phyloP scores from a whole-genome alignment of 2,329 filamentous ascomycete species.

The Hymenoscyphus infarciens region DNA sequence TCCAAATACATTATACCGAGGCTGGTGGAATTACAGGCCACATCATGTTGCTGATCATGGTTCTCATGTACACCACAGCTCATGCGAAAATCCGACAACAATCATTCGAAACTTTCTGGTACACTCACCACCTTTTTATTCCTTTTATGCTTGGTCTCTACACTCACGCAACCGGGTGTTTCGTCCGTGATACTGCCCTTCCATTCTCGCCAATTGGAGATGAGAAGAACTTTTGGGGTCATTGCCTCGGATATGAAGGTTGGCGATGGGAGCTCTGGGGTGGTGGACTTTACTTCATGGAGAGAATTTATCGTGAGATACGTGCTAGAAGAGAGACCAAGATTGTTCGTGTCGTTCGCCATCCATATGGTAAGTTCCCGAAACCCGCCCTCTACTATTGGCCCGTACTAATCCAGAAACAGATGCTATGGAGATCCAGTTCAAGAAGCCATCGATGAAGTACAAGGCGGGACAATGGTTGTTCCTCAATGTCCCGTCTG shows the following conservation, averaged over 20 bases:
- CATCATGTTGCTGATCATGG: slow-evolving; percentile 98
- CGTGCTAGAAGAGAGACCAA: slow-evolving; percentile 77
- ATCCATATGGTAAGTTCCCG: slow-evolving; percentile 76
- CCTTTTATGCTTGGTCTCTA: slow-evolving; percentile 92
- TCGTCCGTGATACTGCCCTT: slow-evolving; percentile 76
- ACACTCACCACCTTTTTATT: slow-evolving; percentile 97
- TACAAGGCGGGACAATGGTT: slow-evolving; percentile 99
- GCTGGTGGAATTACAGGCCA: slow-evolving; percentile 92
- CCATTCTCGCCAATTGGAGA: slow-evolving; percentile 77
- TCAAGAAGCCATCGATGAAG: slow-evolving; percentile 91
- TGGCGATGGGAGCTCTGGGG: slow-evolving; percentile 96
- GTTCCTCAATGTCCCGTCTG: slow-evolving; percentile 86
- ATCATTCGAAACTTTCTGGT: slow-evolving; percentile 98
- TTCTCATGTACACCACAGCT: slow-evolving; percentile 95
- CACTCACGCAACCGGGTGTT: slow-evolving; percentile 93
- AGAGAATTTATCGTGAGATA: slow-evolving; percentile 89
- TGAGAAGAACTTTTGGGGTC: slow-evolving; percentile 75
- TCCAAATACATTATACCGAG: slow-evolving; percentile 89
- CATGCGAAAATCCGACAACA: slow-evolving; percentile 93
- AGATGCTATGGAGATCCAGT: slow-evolving; percentile 97
- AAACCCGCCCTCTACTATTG: background rate
- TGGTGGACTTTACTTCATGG: slow-evolving; percentile 78
- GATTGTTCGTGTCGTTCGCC: slow-evolving; percentile 90
- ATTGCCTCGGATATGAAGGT: slow-evolving; percentile 92
- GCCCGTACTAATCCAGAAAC: slow-evolving; percentile 31